Evolutionary conservation across 441 rosid species (phyloP), one percentile per base, ranked within the genome.

Genomic region (Pelargonium myrrhifolium): DNA sequence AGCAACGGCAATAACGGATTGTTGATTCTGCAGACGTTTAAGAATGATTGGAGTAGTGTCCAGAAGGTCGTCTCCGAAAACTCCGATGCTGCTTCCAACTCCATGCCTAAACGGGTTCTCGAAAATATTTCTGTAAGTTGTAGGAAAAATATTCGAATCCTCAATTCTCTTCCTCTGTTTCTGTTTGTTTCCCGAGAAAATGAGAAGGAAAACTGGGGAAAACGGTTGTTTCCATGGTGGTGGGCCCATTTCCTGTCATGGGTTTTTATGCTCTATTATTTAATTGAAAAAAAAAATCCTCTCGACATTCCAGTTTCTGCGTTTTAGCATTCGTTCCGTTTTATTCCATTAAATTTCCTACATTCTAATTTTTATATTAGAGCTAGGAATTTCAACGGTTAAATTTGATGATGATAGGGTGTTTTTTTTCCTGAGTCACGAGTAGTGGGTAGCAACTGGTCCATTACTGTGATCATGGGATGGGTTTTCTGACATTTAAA

Each of bases 31-130:
- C 56, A 49, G 56, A n/a, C 56, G 20, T 18, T 5, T 7, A 49
- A 49, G 20, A 18, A 49, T 2, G 56, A 47, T 47, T 14, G 15
- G 55, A 15, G 55, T 6, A 47, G 15, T 47, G 55, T 15, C n/a
- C 55, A 47, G 17, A 47, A 47, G 55, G 55, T 47, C 55, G 55
- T 47, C 55, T 47, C 55, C 55, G 55, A 47, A 17, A 15, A 47
- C 55, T 11, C 55, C 55, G 55, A 2, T 1, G 4, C 55, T 3
- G 14, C 55, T 14, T 47, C 55, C 31, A 28, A 28, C 31, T 28
- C 31, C 55, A 11, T 47, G 55, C 55, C 55, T 17, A 47, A 47
- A 15, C 55, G 55, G 55, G 55, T 47, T 17, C 55, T 47, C 55
- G 55, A 47, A 14, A 14, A 47, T 47, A 12, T 47, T 47, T 47